phyloP scores from a whole-genome alignment of 2,329 filamentous ascomycete species.

The Penicillium hordei region DNA sequence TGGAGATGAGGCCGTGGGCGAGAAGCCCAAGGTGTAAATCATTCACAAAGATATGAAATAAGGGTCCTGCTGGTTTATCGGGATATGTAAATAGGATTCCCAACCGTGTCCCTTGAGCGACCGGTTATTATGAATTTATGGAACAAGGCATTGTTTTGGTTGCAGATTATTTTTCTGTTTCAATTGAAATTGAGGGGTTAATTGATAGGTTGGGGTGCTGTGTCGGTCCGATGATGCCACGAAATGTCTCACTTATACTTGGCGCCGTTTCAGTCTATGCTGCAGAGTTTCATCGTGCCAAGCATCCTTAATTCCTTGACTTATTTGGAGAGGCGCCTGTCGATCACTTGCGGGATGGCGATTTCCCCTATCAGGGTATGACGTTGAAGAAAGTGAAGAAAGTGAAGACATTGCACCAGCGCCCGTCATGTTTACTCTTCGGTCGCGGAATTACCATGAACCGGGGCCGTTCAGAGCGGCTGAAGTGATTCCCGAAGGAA shows the following conservation, averaged over 20 bases:
- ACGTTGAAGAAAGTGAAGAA: not conserved
- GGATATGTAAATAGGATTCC: not conserved
- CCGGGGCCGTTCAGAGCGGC: not conserved
- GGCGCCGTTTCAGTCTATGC: conserved; percentile 1
- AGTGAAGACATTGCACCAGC: not conserved
- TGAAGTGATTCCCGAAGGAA: not conserved
- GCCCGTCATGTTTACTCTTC: not conserved
- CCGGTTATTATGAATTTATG: not conserved
- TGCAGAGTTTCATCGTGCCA: conserved; percentile 3
- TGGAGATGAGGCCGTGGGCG: not conserved
- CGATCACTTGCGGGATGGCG: not conserved
- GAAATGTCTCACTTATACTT: not conserved
- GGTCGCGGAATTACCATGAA: not conserved
- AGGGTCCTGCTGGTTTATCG: not conserved
- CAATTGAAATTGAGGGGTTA: not conserved
- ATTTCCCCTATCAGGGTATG: not conserved
- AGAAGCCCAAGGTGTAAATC: not conserved
- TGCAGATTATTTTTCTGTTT: not conserved
- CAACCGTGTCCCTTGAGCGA: not conserved
- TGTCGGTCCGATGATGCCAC: not conserved
- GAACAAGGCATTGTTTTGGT: not conserved
- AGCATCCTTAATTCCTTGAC: not conserved
- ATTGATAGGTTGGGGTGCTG: not conserved
- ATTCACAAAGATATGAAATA: not conserved
- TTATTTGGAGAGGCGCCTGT: not conserved